Conservation (phyloP, 495 filamentous ascomycete genomes). For the Penicillium longicatenatum region DNA sequence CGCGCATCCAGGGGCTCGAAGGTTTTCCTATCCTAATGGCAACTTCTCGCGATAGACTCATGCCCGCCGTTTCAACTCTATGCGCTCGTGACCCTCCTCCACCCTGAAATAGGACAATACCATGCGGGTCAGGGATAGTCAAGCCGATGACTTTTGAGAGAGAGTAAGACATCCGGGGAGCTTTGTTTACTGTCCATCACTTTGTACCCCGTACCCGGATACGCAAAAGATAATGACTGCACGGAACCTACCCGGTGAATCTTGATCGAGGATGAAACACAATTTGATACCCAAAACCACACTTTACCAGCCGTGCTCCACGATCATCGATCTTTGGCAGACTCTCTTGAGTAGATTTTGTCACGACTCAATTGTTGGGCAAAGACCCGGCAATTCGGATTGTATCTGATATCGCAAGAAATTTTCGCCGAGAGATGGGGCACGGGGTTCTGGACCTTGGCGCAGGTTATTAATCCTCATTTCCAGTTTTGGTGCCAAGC, state of each 20-base stretch:
- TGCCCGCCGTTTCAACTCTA: not conserved
- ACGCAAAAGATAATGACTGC: not conserved
- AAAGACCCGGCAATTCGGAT: not conserved
- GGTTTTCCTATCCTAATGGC: conserved; percentile 10
- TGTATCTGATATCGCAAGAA: conserved; percentile 9
- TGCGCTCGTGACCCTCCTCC: not conserved
- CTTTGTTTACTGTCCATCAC: not conserved
- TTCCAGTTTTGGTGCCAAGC: conserved; percentile 15
- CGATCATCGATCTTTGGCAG: not conserved
- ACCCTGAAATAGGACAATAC: conserved; percentile 6
- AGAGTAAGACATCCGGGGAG: conserved; percentile 2
- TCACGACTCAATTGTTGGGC: not conserved
- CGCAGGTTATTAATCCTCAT: conserved; percentile 10
- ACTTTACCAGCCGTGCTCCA: not conserved
- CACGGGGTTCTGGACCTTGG: conserved; percentile 12
- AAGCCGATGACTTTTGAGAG: not conserved
- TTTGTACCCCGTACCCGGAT: not conserved
- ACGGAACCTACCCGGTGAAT: not conserved
- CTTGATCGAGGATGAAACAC: conserved; percentile 4
- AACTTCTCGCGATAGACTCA: conserved; percentile 13
- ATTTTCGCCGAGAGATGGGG: conserved; percentile 7
- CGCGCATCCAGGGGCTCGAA: conserved; percentile 14
- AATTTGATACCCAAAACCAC: not conserved
- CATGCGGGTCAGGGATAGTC: not conserved
- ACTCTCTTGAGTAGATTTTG: not conserved